Base-by-base conservation (phyloP, 352 stramenopile species). In the Phytopythium chamaehyphon region DNA sequence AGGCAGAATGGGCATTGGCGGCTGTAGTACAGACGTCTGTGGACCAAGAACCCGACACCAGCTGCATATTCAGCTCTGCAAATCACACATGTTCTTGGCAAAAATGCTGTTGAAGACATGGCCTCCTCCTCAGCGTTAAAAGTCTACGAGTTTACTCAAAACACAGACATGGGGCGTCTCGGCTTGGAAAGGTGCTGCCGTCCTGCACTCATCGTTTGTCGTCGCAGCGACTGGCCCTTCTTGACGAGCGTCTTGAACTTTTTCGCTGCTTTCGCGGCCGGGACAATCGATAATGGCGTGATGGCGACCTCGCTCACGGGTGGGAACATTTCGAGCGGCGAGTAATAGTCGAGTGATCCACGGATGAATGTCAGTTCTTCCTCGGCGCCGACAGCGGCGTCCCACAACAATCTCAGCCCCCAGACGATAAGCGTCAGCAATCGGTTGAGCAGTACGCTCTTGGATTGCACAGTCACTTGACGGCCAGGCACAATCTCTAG, bases 391-490 rank as follows among this genome's bases (percentile, higher is more conserved):
- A 12, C 50, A 2, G 53, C 55, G 21, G 74, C 47, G 10, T 73
- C 66, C 57, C 59, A 80, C 15, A 62, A 52, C 14, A 81, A 49
- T 1, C 69, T 63, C 16, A 58, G 59, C 40, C 59, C 70, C 72
- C 66, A 83, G 11, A 80, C 54, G 9, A 74, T 49, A 40, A 80
- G 59, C 15, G 64, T 83, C 40, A 83, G 63, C 35, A 80, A 18
- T 0, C 66, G 69, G 28, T 73, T 76, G 28, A 80, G 38, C 24
- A 83, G 55, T 18, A 80, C 35, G 16, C 43, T 73, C 57, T 77
- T 73, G 7, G 69, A 77, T 26, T 51, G 50, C 12, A 77, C 26
- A n/a, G 19, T 15, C 10, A 57, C 64, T 10, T 67, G 55, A 15
- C 36, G 59, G 6, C 56, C 57, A n/a, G 44, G 40, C 3, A 50